Evolutionary conservation across 768 basidiomycete species (phyloP).

Genomic region (Termitomyces sp.): DNA sequence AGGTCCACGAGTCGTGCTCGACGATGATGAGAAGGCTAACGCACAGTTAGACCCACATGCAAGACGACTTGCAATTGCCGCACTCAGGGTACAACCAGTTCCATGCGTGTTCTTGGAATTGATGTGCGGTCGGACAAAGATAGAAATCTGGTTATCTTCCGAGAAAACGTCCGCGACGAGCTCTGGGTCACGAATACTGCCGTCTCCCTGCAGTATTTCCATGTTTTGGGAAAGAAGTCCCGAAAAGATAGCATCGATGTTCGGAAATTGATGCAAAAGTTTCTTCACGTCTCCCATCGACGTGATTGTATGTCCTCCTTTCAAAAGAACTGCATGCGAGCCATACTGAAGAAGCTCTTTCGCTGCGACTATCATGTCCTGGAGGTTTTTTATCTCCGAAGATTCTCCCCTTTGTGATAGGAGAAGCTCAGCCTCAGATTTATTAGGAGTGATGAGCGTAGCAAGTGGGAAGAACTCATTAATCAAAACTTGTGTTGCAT

Average conservation of each 20-base stretch:
- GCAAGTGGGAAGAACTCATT: constrained; percentile 68
- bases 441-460: constrained; percentile 81
- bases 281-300: constrained; percentile 41
- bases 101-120: constrained; percentile 80
- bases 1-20: neutral
- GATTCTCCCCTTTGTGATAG: constrained; percentile 34
- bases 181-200: constrained; percentile 14
- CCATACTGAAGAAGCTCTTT: constrained; percentile 45
- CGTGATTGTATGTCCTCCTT: constrained; percentile 75
- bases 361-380: constrained; percentile 61
- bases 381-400: constrained; percentile 38
- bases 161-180: constrained; percentile 68
- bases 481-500: constrained; percentile 60
- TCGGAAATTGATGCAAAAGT: constrained; percentile 23
- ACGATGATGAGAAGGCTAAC: neutral
- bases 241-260: constrained; percentile 39
- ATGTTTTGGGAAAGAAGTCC: constrained; percentile 52
- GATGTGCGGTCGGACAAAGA: constrained; percentile 61
- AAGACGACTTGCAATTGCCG: constrained; percentile 70
- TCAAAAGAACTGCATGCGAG: constrained; percentile 64
- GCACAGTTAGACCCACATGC: constrained; percentile 48
- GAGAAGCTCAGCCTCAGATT: constrained; percentile 71
- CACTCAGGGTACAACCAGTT: constrained; percentile 89
- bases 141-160: constrained; percentile 32
- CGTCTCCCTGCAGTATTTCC: constrained; percentile 50